Evolutionary conservation across 371 early-diverging fungal genomes (phyloP).

Genomic region (Rhizopus delemar): DNA sequence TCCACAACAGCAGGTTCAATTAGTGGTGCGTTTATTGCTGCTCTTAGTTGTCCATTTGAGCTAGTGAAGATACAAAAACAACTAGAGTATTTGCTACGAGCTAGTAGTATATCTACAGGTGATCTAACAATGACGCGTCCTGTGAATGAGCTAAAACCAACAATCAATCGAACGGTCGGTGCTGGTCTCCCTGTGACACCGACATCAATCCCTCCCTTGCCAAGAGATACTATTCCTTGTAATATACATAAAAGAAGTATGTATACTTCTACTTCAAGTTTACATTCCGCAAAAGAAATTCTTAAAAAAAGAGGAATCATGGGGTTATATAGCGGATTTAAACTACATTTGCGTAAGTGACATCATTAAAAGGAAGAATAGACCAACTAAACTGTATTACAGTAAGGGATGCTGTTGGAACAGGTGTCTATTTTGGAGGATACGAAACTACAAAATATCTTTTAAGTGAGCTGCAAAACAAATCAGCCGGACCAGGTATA

Average conservation of each 20-base stretch:
- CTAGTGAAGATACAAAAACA: slow-evolving; percentile 82
- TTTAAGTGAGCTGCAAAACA: slow-evolving; percentile 42
- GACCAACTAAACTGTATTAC: not conserved
- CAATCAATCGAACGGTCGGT: slow-evolving; percentile 33
- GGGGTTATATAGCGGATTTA: slow-evolving; percentile 56
- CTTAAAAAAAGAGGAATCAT: slow-evolving; percentile 50
- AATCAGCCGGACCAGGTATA: slow-evolving; percentile 63
- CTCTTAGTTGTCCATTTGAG: slow-evolving; percentile 76
- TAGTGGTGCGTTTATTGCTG: slow-evolving; percentile 69
- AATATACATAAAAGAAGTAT: not conserved
- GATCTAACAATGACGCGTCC: slow-evolving; percentile 32
- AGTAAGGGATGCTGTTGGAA: slow-evolving; percentile 73
- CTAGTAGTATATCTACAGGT: slow-evolving; percentile 54
- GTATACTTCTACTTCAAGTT: slow-evolving; percentile 49
- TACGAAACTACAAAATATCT: slow-evolving; percentile 76
- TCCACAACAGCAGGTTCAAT: slow-evolving; percentile 64
- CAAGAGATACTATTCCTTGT: slow-evolving; percentile 1
- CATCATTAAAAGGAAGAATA: not conserved
- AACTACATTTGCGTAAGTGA: slow-evolving; percentile 48
- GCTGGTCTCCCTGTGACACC: slow-evolving; percentile 36
- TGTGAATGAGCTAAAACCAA: slow-evolving; percentile 12
- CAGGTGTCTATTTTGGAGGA: slow-evolving; percentile 77
- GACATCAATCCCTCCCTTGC: slow-evolving; percentile 22
- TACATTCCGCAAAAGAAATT: slow-evolving; percentile 61
- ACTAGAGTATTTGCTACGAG: slow-evolving; percentile 65